Evolutionary conservation across 352 stramenopile species (phyloP).

Genomic region (Globisporangium rhizosaccharum): DNA sequence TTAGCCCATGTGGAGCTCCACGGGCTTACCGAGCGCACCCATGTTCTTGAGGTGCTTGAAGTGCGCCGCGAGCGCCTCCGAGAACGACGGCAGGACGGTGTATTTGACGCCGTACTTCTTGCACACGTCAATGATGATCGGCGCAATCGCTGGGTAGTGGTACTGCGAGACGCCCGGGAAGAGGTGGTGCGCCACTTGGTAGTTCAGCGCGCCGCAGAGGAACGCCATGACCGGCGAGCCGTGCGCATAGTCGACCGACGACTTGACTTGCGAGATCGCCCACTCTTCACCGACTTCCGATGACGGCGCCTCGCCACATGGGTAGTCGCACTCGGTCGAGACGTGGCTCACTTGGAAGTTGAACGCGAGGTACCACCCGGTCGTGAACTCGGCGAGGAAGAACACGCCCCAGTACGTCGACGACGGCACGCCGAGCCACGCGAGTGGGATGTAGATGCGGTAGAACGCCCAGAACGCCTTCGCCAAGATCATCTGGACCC

Average conservation of each 20-base stretch:
- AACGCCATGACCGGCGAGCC: conserved; percentile 86
- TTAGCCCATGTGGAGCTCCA: conserved; percentile 86
- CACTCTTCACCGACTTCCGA: conserved; percentile 83
- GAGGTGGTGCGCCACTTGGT: conserved; percentile 93
- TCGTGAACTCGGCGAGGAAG: conserved; percentile 85
- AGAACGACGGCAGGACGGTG: conserved; percentile 84
- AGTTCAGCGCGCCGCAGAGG: conserved; percentile 94
- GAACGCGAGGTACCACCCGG: conserved; percentile 91
- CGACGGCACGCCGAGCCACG: conserved; percentile 54
- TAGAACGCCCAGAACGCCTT: conserved; percentile 89
- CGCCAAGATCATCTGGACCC: conserved; percentile 80
- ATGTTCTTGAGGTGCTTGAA: conserved; percentile 89
- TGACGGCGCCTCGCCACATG: conserved; percentile 55
- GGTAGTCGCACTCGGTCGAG: conserved; percentile 89
- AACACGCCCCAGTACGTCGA: conserved; percentile 77
- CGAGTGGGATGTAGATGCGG: conserved; percentile 85
- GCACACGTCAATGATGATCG: conserved; percentile 91
- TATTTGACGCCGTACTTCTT: conserved; percentile 93
- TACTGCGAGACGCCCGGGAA: conserved; percentile 93
- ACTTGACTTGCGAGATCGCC: conserved; percentile 93
- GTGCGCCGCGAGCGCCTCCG: conserved; percentile 71
- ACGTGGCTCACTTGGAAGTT: conserved; percentile 93
- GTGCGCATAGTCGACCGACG: conserved; percentile 91
- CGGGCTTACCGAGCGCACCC: conserved; percentile 72
- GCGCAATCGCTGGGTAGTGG: conserved; percentile 90